Base-by-base conservation (phyloP, 768 basidiomycete species). In the Termitomyces titanicus region DNA sequence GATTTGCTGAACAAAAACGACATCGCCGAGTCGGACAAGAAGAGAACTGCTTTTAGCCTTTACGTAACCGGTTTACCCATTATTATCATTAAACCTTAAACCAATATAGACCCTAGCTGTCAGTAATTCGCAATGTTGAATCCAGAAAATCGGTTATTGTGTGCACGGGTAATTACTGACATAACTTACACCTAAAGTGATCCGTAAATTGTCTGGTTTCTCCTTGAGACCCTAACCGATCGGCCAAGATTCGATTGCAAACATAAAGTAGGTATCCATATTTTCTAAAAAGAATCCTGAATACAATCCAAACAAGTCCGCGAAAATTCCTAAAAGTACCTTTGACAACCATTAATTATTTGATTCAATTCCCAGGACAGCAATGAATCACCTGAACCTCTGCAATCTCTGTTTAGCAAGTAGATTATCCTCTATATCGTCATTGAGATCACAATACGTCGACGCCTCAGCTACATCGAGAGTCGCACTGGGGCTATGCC, bases 301-400 rank as follows among this genome's bases (percentile, higher is more conserved):
- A 17, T 17, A 48, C 22, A 48, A 48, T 37, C 11, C 9, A 25
- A n/a, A 15, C 22, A 34, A 15, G 24, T 37, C 22, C 24, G 15
- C 17, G 47, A 48, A 22, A 24, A 37, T 37, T 3, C 10, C 22
- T 51, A 40, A 15, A 15, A 22, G 15, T 37, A 51, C 50, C 50
- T 51, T 31, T 47, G 17, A 50, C 33, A 38, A 27, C n/a, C 31
- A 29, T 40, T 17, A 15, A 34, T 33, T 34, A 55, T 29, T 22
- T 37, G 35, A 47, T 31, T 39, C n/a, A n/a, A n/a, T n/a, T 22
- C 29, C 20, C 17, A 24, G 51, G 34, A 50, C 37, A 22, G 35
- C 8, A 18, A 13, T 10, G 11, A 40, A 31, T 34, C 6, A 59
- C 54, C 58, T 52, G 50, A 53, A 59, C 17, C 24, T 51, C 34